These are phyloP conservation scores for Geotrichum klebahnii DNA, from an alignment of 1,139 yeast genomes.

Conservation along the genomic window DNA sequence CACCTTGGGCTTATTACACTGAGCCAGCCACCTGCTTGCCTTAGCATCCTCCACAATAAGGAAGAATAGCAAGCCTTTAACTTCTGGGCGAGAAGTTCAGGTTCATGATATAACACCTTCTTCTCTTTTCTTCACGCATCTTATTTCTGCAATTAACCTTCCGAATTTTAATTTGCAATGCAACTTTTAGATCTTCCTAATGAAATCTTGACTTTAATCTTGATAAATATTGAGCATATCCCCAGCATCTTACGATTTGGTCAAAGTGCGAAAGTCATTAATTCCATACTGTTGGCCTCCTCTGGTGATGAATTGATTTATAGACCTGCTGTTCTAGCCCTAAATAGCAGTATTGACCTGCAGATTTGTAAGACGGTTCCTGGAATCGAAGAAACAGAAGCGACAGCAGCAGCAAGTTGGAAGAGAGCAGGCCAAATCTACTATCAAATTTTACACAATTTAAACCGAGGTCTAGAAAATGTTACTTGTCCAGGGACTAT, in stretches of 20 bases:
- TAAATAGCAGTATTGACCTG: constrained; percentile 3
- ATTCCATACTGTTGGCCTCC: not conserved
- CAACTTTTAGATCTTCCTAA: constrained; percentile 4
- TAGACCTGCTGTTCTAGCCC: not conserved
- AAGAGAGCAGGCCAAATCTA: constrained; percentile 6
- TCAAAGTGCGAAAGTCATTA: not conserved
- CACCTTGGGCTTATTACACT: too few relatives aligned
- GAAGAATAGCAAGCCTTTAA: too few relatives aligned
- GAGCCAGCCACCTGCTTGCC: too few relatives aligned
- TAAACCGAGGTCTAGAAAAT: constrained; percentile 2
- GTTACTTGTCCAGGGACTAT: not conserved
- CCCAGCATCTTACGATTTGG: constrained; percentile 4
- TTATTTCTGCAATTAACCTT: too few relatives aligned
- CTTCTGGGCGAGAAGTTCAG: too few relatives aligned
- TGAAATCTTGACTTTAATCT: constrained; percentile 5
- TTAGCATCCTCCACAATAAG: too few relatives aligned
- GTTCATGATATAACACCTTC: too few relatives aligned
- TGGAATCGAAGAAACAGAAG: not conserved
- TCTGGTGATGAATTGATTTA: constrained; percentile 3
- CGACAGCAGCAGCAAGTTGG: not conserved
- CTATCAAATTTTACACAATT: not conserved
- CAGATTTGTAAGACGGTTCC: constrained; percentile 3
- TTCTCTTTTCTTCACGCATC: too few relatives aligned
- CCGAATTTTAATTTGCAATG: too few relatives aligned
- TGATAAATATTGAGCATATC: constrained; percentile 9